These are phyloP conservation scores for Trebouxia gelatinosa DNA, from an alignment of 163 green algal genomes.

Conservation along the genomic window DNA sequence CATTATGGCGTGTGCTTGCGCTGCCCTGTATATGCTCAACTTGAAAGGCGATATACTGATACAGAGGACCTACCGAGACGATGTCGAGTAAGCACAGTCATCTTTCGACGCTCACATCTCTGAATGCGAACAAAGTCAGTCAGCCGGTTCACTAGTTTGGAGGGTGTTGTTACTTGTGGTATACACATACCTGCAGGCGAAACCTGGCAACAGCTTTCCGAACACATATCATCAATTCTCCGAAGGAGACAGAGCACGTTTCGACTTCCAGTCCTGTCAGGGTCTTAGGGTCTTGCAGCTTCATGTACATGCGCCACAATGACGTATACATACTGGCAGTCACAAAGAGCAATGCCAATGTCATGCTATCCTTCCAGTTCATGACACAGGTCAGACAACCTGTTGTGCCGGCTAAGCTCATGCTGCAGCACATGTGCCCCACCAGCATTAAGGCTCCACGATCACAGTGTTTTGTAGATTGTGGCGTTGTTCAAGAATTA, in stretches of 20 bases:
- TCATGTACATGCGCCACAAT: constrained; percentile 74
- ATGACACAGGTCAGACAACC: constrained; percentile 64
- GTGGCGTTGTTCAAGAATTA: constrained; percentile 88
- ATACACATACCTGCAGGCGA: too few species aligned
- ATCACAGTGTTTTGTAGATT: constrained; percentile 54
- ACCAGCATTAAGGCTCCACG: background rate
- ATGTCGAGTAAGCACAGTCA: constrained; percentile 81
- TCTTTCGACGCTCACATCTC: too few species aligned
- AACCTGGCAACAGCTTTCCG: constrained; percentile 87
- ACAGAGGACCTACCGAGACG: constrained; percentile 86
- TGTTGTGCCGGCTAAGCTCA: too few species aligned
- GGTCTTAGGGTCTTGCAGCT: constrained; percentile 69
- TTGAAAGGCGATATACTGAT: constrained; percentile 91
- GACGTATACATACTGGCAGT: constrained; percentile 89
- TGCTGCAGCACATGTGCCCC: background rate
- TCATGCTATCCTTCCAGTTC: constrained; percentile 89
- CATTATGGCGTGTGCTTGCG: constrained; percentile 43
- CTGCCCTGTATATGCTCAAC: constrained; percentile 93
- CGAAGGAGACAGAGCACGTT: constrained; percentile 49
- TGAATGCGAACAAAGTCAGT: background rate
- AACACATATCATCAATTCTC: constrained; percentile 80
- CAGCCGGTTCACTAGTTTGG: background rate
- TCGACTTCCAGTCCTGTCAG: constrained; percentile 63
- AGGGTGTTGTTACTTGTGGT: background rate
- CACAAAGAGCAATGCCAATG: constrained; percentile 88